Percentiles rank a stretch among this genome's conserved stretches.
phyloP scores from a whole-genome alignment of 139 green algal species.

The Ettlia oleoabundans region DNA sequence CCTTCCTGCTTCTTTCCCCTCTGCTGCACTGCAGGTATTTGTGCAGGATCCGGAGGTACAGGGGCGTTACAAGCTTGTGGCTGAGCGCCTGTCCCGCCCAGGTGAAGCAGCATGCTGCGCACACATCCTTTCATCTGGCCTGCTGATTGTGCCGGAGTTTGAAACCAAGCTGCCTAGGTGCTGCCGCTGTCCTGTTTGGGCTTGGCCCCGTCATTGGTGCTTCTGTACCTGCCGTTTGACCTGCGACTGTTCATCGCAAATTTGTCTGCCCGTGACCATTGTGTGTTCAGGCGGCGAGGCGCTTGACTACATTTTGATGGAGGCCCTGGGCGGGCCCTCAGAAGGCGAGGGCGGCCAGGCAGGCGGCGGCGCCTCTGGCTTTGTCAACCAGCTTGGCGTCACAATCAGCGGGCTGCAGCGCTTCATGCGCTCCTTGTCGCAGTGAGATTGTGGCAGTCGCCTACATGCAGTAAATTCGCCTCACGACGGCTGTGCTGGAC shows the following conservation, averaged over 20 bases:
- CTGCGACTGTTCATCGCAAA: not conserved
- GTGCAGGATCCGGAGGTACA: slow-evolving; percentile 28
- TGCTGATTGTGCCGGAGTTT: too few relatives aligned
- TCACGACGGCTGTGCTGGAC: too few relatives aligned
- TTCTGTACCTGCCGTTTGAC: not conserved
- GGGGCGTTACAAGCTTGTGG: slow-evolving; percentile 55
- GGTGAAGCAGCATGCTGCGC: not conserved
- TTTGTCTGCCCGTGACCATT: too few relatives aligned
- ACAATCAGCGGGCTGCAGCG: slow-evolving; percentile 47
- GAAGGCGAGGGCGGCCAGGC: not conserved
- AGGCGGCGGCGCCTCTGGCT: slow-evolving; percentile 15
- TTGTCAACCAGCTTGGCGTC: slow-evolving; percentile 43
- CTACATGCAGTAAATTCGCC: too few relatives aligned
- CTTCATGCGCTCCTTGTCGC: slow-evolving; percentile 53
- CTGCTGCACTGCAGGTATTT: slow-evolving; percentile 35
- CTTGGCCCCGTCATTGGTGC: too few relatives aligned
- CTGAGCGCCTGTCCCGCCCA: slow-evolving; percentile 42
- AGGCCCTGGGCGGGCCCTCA: slow-evolving; percentile 42
- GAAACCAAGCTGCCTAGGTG: too few relatives aligned
- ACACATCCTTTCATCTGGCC: not conserved
- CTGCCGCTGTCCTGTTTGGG: too few relatives aligned
- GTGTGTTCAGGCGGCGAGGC: slow-evolving; percentile 46
- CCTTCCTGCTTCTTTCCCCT: too few relatives aligned
- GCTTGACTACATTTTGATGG: slow-evolving; percentile 58
- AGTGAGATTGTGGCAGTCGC: not conserved